Evolutionary conservation across 1,139 yeast genomes (phyloP), one percentile per base, ranked within the genome.

Genomic region (Sugiyamaella neomexicana): DNA sequence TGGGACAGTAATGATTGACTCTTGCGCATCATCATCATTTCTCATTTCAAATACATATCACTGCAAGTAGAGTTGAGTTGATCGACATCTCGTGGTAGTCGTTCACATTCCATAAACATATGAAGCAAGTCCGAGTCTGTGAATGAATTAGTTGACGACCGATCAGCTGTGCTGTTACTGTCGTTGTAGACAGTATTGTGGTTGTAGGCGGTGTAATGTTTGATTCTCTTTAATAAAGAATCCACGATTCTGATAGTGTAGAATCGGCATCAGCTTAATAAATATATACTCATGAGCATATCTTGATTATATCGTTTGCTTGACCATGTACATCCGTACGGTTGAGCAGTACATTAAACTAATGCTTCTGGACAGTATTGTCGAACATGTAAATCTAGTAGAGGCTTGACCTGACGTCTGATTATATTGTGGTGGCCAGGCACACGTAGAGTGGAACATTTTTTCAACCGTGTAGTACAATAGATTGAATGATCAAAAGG

Each of bases 241-340:
- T 64, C 59, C 64, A 2, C 54, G 42, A n/a, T 67, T 64, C 56
- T 75, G 75, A 5, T 54, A 55, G 10, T 60, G 65, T 29, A 77
- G 59, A 34, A 68, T 65, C 0, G 72, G 70, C 3, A 70, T 58
- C 27, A 78, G 55, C 52, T 67, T 68, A 1, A 70, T 62, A 51
- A 75, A 68, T 0, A 65, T 60, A 58, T 81, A 78, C 8, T 63
- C 65, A 3, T 77, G 81, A 5, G 66, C 60, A 12, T 23, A 23
- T 48, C 52, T 37, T 42, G 41, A 13, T 67, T 50, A n/a, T 64
- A 68, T 37, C 75, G 63, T 32, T 68, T 64, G 1, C 77, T 76
- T 29, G 63, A 65, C 80, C 79, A 74, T 15, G 62, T 62, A 55
- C 80, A 76, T 0, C 80, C 80, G 56, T 63, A 68, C 25, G 55